Evolutionary conservation across 768 basidiomycete species (phyloP).

Genomic region (Leccinum truebloodii): DNA sequence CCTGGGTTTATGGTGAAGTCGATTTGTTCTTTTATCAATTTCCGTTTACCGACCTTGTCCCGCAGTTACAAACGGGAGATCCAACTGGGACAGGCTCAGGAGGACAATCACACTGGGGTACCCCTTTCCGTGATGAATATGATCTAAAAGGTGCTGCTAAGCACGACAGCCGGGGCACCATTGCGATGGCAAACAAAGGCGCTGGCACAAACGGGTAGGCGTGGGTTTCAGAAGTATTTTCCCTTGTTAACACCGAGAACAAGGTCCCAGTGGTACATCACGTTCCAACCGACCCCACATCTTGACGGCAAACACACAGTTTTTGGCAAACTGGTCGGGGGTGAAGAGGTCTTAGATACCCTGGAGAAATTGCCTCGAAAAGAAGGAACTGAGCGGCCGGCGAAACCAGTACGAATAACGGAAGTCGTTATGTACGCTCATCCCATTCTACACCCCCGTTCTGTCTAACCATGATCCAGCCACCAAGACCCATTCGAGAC

Average conservation of each 20-base stretch:
- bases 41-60: slow-evolving; percentile 2
- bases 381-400: slow-evolving; percentile 83
- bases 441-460: background rate
- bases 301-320: slow-evolving; percentile 95
- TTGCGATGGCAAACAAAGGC: slow-evolving; percentile 98
- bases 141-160: slow-evolving; percentile 86
- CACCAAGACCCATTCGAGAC: slow-evolving; percentile 96
- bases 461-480: slow-evolving; percentile 38
- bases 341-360: slow-evolving; percentile 84
- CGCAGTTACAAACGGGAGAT: slow-evolving; percentile 95
- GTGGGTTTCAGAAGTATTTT: background rate
- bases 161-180: slow-evolving; percentile 78
- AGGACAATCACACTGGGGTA: slow-evolving; percentile 92
- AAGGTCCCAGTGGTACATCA: slow-evolving; percentile 93
- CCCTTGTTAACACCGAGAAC: slow-evolving; percentile 1
- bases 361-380: slow-evolving; percentile 82
- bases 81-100: slow-evolving; percentile 95
- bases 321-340: slow-evolving; percentile 96
- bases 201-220: slow-evolving; percentile 81
- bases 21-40: background rate
- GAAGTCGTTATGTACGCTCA: slow-evolving; percentile 78
- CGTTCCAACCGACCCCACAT: slow-evolving; percentile 80
- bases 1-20: slow-evolving; percentile 88
- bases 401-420: slow-evolving; percentile 82
- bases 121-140: slow-evolving; percentile 93